Evolutionary conservation across 129 eudicot species (phyloP).

Genomic region (Centella asiatica): DNA sequence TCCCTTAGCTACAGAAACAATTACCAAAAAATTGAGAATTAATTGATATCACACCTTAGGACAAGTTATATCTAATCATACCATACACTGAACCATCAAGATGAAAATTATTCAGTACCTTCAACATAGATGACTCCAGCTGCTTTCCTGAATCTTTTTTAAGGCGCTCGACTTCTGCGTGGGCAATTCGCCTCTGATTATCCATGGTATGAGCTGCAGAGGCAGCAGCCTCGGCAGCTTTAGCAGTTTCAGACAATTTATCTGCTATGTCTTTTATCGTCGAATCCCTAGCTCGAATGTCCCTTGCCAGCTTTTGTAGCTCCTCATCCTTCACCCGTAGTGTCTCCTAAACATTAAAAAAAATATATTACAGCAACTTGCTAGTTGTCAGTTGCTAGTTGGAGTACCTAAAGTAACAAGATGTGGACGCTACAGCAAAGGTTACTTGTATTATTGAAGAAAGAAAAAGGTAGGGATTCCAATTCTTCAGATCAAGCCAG

Average conservation of each 20-base stretch:
- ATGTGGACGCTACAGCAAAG: no score
- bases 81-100: neutral
- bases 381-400: no score
- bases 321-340: slow-evolving; percentile 91
- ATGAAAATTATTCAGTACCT: slow-evolving; percentile 41
- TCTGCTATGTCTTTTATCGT: slow-evolving; percentile 86
- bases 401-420: no score
- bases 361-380: no score
- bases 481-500: no score
- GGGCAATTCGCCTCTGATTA: slow-evolving; percentile 75
- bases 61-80: neutral
- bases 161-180: slow-evolving; percentile 58
- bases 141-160: slow-evolving; percentile 57
- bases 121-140: slow-evolving; percentile 34
- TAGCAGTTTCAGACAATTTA: slow-evolving; percentile 93
- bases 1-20: slow-evolving; percentile 49
- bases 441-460: no score
- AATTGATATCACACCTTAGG: neutral
- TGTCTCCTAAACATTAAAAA: slow-evolving; percentile 57
- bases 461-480: no score
- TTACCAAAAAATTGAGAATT: neutral
- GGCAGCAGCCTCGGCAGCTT: slow-evolving; percentile 93
- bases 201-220: slow-evolving; percentile 97
- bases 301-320: slow-evolving; percentile 83
- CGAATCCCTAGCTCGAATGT: slow-evolving; percentile 84